These are phyloP conservation scores for Paraphaeosphaeria minitans DNA, from an alignment of 2,329 filamentous ascomycete species.

Conservation along the genomic window DNA sequence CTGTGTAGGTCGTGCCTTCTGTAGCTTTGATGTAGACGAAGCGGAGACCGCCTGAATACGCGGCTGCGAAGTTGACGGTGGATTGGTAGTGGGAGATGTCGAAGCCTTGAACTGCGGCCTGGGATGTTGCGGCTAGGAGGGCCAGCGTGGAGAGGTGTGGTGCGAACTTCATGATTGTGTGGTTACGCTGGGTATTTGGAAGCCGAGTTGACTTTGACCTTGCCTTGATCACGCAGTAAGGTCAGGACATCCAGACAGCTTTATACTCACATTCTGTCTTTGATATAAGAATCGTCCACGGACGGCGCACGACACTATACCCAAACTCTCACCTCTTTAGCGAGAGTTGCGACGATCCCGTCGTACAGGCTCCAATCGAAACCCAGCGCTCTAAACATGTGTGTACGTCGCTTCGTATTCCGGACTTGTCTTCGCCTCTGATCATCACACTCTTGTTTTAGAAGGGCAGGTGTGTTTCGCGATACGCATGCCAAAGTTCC, in stretches of 20 bases:
- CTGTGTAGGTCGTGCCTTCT: constrained; percentile 54
- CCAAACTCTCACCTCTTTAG: background rate
- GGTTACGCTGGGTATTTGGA: background rate
- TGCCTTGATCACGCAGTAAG: background rate
- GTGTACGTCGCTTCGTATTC: constrained; percentile 8
- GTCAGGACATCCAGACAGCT: background rate
- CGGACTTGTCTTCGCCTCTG: constrained; percentile 4
- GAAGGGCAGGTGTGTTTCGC: constrained; percentile 6
- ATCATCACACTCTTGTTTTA: background rate
- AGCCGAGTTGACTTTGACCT: background rate
- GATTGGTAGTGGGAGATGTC: constrained; percentile 44
- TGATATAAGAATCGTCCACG: background rate
- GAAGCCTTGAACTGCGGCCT: constrained; percentile 30
- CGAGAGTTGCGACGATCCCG: constrained; percentile 4
- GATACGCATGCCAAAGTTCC: background rate
- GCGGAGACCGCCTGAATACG: constrained; percentile 38
- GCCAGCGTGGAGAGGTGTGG: constrained; percentile 3
- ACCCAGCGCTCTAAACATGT: background rate
- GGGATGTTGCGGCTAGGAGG: constrained; percentile 18
- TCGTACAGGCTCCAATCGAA: constrained; percentile 6
- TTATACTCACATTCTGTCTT: background rate
- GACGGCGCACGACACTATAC: background rate
- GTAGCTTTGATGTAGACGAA: constrained; percentile 54
- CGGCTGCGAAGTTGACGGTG: constrained; percentile 37
- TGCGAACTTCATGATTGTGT: constrained; percentile 10